Conservation (phyloP, 805 yeast genomes). For the Yamadazyma scolyti region DNA sequence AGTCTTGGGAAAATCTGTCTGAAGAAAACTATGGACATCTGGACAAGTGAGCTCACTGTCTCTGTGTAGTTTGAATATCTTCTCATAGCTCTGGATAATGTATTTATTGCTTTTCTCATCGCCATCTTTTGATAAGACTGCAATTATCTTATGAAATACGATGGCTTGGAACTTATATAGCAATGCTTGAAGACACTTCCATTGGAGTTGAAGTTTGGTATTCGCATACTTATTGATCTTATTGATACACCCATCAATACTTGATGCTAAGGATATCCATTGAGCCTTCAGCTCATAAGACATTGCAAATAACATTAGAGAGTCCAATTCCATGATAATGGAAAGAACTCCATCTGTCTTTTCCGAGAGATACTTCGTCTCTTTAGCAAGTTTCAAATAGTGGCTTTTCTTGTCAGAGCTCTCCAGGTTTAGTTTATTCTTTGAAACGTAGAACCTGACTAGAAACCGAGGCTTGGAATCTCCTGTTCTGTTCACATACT, state of each 20-base stretch:
- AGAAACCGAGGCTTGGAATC: too few species aligned
- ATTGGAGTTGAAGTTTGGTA: too few species aligned
- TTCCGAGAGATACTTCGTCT: conserved; percentile 11
- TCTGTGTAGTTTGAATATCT: conserved; percentile 2
- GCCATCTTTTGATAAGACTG: conserved; percentile 25
- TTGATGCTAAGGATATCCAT: too few species aligned
- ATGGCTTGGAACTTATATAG: conserved; percentile 26
- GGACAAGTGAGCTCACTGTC: conserved; percentile 8
- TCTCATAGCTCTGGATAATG: conserved; percentile 5
- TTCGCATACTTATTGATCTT: too few species aligned
- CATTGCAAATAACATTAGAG: conserved; percentile 22
- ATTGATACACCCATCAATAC: too few species aligned
- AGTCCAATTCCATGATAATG: conserved; percentile 24
- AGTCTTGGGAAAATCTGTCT: conserved; percentile 7
- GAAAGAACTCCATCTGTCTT: conserved; percentile 17
- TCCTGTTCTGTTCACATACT: not conserved
- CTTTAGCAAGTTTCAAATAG: conserved; percentile 20
- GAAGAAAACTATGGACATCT: conserved; percentile 7
- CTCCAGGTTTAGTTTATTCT: not conserved
- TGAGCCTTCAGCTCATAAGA: too few species aligned
- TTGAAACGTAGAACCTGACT: not conserved
- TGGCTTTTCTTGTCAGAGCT: too few species aligned
- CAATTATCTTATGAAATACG: conserved; percentile 28
- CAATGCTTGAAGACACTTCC: conserved; percentile 14
- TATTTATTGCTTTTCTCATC: conserved; percentile 10